phyloP scores from a whole-genome alignment of 768 basidiomycete species.

The Leccinum barrowsii region DNA sequence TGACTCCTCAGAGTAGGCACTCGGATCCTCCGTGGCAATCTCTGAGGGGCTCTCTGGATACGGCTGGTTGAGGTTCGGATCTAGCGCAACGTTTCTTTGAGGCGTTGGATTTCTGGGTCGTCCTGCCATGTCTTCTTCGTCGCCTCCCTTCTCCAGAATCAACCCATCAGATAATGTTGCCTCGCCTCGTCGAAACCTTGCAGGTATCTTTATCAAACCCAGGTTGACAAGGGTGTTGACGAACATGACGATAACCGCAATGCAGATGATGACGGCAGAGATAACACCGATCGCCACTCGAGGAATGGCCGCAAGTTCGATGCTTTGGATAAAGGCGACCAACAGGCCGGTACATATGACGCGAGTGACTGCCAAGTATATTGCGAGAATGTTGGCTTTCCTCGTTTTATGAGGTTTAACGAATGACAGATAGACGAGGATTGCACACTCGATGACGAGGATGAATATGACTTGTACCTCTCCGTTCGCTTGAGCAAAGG shows the following conservation, averaged over 20 bases:
- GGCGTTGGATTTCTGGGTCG: conserved; percentile 55
- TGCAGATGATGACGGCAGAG: conserved; percentile 65
- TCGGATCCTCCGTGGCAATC: conserved; percentile 18
- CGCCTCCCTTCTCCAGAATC: conserved; percentile 28
- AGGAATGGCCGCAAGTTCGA: conserved; percentile 69
- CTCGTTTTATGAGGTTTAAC: conserved; percentile 64
- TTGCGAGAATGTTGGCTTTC: conserved; percentile 67
- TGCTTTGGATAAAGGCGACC: conserved; percentile 69
- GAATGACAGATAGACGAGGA: conserved; percentile 49
- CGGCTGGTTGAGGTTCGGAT: conserved; percentile 40
- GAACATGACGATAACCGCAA: conserved; percentile 67
- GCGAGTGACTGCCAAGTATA: conserved; percentile 64
- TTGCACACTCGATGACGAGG: conserved; percentile 61
- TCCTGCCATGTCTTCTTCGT: conserved; percentile 19
- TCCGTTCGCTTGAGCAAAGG: conserved; percentile 57
- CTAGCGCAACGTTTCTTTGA: conserved; percentile 39
- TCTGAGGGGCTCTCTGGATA: conserved; percentile 40
- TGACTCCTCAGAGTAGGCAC: conserved; percentile 31
- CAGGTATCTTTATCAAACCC: conserved; percentile 29
- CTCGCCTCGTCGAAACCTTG: conserved; percentile 16
- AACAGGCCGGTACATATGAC: conserved; percentile 67
- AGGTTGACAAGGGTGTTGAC: conserved; percentile 59
- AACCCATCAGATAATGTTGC: conserved; percentile 13
- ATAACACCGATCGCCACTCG: conserved; percentile 79
- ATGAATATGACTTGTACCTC: conserved; percentile 67